A percentile compares a stretch with the other conserved stretches of the same genome.
Conservation (phyloP, 2,329 filamentous ascomycete species). For the Amauroascus niger region DNA sequence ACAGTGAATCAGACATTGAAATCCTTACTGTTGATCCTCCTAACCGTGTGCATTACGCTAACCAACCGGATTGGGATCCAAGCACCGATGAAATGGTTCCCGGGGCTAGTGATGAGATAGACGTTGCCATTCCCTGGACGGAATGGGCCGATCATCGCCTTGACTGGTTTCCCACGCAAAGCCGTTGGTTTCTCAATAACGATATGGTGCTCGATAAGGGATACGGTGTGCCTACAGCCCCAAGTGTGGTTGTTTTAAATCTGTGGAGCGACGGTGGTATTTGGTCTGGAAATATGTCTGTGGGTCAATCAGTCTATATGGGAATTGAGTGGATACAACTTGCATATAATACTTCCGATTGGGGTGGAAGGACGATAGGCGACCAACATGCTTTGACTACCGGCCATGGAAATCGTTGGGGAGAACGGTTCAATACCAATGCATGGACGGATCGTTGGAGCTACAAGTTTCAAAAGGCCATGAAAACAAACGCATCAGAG, state of each 20-base stretch:
- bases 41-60: slow-evolving; percentile 36
- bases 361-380: neutral
- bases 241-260: slow-evolving; percentile 33
- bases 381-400: neutral
- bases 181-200: slow-evolving; percentile 33
- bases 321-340: slow-evolving; percentile 37
- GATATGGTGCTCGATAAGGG: slow-evolving; percentile 25
- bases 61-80: slow-evolving; percentile 36
- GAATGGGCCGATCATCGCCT: slow-evolving; percentile 34
- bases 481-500: neutral
- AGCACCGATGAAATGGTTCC: slow-evolving; percentile 27
- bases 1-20: slow-evolving; percentile 46
- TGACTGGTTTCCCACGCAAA: slow-evolving; percentile 32
- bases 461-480: neutral
- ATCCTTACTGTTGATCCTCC: slow-evolving; percentile 42
- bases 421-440: neutral
- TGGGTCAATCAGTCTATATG: slow-evolving; percentile 31
- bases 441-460: neutral
- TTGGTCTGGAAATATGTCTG: slow-evolving; percentile 35
- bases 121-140: slow-evolving; percentile 32
- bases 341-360: slow-evolving; percentile 28
- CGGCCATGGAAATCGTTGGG: slow-evolving; percentile 2
- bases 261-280: slow-evolving; percentile 37
- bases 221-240: slow-evolving; percentile 30
- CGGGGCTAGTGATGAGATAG: slow-evolving; percentile 25